These are phyloP conservation scores for Pholiota microspora DNA, from an alignment of 768 basidiomycete species.

Conservation along the genomic window DNA sequence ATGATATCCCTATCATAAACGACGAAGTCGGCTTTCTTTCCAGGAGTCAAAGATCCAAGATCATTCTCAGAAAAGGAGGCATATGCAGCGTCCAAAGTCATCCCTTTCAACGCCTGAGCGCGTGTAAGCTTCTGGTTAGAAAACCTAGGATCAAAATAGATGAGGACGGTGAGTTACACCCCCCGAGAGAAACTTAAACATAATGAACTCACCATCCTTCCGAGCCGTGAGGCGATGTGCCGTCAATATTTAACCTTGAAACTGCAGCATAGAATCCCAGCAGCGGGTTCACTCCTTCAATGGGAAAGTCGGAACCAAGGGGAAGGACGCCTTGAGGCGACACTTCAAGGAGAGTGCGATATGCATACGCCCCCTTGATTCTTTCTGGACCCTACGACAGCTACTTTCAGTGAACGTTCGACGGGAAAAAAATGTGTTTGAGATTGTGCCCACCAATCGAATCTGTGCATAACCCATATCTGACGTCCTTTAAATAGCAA, in stretches of 20 bases:
- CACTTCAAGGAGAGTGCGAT: slow-evolving; percentile 64
- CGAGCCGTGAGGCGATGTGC: slow-evolving; percentile 78
- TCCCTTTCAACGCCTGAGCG: slow-evolving; percentile 81
- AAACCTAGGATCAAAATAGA: slow-evolving; percentile 49
- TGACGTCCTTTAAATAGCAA: slow-evolving; percentile 52
- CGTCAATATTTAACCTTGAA: slow-evolving; percentile 63
- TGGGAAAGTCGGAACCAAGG: slow-evolving; percentile 92
- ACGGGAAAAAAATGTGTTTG: background rate
- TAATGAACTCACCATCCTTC: slow-evolving; percentile 87
- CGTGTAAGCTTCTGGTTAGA: slow-evolving; percentile 74
- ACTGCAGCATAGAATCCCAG: slow-evolving; percentile 90
- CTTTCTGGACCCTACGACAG: slow-evolving; percentile 66
- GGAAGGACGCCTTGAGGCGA: slow-evolving; percentile 61
- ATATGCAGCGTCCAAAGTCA: slow-evolving; percentile 89
- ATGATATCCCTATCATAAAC: slow-evolving; percentile 81
- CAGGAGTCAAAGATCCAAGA: slow-evolving; percentile 69
- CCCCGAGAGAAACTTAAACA: no score
- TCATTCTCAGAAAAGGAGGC: slow-evolving; percentile 75
- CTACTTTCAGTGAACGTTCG: background rate
- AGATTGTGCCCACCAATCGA: slow-evolving; percentile 67
- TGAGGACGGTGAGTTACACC: no score
- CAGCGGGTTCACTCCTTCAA: slow-evolving; percentile 88
- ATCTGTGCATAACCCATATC: slow-evolving; percentile 93
- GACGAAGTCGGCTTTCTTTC: slow-evolving; percentile 89
- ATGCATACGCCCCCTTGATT: slow-evolving; percentile 89